phyloP scores from a whole-genome alignment of 2,329 filamentous ascomycete species.

The Apiospora kogelbergensis region DNA sequence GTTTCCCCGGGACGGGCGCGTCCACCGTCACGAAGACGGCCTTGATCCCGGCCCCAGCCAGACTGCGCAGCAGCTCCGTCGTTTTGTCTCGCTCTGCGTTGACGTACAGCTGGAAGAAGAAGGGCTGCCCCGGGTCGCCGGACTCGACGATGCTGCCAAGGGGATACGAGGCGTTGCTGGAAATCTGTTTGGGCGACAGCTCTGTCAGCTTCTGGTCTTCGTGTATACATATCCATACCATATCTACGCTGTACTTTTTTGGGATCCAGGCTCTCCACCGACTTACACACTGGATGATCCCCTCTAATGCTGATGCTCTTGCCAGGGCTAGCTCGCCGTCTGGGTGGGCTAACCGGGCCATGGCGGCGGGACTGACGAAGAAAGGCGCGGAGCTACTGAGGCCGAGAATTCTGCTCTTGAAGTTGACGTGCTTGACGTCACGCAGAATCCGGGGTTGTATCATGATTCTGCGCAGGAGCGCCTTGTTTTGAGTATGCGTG shows the following conservation, averaged over 20 bases:
- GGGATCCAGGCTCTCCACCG: constrained; percentile 29
- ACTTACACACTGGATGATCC: constrained; percentile 60
- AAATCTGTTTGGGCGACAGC: constrained; percentile 21
- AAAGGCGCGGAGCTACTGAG: constrained; percentile 53
- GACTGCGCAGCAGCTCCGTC: constrained; percentile 46
- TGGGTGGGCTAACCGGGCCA: constrained; percentile 62
- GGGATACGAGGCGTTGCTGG: constrained; percentile 26
- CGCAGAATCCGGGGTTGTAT: constrained; percentile 45
- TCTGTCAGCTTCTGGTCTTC: constrained; percentile 5
- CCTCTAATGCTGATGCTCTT: constrained; percentile 47
- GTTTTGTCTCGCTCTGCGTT: constrained; percentile 54
- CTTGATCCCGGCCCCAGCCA: constrained; percentile 45
- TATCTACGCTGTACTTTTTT: too few species aligned
- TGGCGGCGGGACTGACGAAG: constrained; percentile 64
- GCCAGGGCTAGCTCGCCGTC: constrained; percentile 63
- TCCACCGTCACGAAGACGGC: constrained; percentile 43
- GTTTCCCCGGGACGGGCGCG: constrained; percentile 75
- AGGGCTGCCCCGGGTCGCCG: constrained; percentile 17
- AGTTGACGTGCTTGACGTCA: constrained; percentile 49
- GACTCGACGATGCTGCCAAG: constrained; percentile 27
- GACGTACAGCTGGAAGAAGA: constrained; percentile 64
- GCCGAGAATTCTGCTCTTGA: constrained; percentile 55
- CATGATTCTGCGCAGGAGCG: constrained; percentile 54
- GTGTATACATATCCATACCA: too few species aligned
- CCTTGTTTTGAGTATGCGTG: constrained; percentile 56